A percentile compares a stretch with the other conserved stretches of the same genome.
Evolutionary conservation across 345 rosid species (phyloP).

Genomic region (Gossypium australe): DNA sequence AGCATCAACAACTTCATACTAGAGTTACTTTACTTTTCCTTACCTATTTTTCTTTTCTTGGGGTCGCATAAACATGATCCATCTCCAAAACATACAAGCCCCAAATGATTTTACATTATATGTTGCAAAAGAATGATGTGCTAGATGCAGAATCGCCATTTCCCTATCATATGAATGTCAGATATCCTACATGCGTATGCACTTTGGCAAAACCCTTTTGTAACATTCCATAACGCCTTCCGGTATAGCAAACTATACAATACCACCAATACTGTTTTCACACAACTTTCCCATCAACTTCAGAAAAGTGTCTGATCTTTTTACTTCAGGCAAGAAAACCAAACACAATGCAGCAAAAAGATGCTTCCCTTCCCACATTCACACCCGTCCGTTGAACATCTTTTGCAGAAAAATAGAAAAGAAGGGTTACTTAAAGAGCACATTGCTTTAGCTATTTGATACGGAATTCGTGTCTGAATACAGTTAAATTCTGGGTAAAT

Average conservation of each 20-base stretch:
- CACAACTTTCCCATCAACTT: slow-evolving; percentile 9
- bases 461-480: slow-evolving; percentile 89
- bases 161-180: slow-evolving; percentile 11
- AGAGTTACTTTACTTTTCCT: background rate
- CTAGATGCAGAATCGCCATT: slow-evolving; percentile 8
- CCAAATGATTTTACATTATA: slow-evolving; percentile 26
- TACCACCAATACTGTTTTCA: slow-evolving; percentile 4
- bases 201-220: background rate
- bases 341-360: slow-evolving; percentile 8
- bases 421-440: background rate
- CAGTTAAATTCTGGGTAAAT: slow-evolving; percentile 85
- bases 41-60: background rate
- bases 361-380: slow-evolving; percentile 11
- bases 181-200: slow-evolving; percentile 18
- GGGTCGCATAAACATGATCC: slow-evolving; percentile 11
- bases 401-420: background rate
- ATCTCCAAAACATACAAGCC: slow-evolving; percentile 17
- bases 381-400: slow-evolving; percentile 13
- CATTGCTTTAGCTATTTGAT: slow-evolving; percentile 38
- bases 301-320: slow-evolving; percentile 7
- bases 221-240: background rate
- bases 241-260: slow-evolving; percentile 10
- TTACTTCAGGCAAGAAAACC: slow-evolving; percentile 11
- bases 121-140: slow-evolving; percentile 32
- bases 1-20: background rate